Evolutionary conservation across 306 rosid species (phyloP).

Genomic region (Citrullus colocynthis): DNA sequence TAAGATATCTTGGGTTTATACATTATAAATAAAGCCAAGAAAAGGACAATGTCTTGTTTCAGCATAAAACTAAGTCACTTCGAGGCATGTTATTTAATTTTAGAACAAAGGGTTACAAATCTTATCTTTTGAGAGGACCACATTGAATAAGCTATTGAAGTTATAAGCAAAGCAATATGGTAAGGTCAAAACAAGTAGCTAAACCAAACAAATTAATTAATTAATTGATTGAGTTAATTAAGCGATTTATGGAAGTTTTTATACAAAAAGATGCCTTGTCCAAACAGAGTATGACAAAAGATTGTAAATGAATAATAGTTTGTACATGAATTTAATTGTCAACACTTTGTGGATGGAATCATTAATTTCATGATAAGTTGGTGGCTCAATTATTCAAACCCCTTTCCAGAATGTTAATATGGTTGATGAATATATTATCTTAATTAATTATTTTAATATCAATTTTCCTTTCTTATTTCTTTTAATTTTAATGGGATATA

Average conservation of each 20-base stretch:
- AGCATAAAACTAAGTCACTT: neutral
- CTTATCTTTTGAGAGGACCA: neutral
- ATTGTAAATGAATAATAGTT: neutral
- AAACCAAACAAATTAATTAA: slow-evolving; percentile 4
- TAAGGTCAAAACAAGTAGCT: neutral
- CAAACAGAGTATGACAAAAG: slow-evolving; percentile 22
- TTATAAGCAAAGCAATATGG: neutral
- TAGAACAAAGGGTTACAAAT: neutral
- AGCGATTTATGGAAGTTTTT: neutral
- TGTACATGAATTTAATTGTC: neutral
- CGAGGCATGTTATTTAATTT: neutral
- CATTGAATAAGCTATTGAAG: neutral
- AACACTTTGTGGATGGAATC: neutral
- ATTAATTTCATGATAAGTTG: neutral
- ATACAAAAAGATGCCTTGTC: slow-evolving; percentile 14
- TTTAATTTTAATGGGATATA: neutral
- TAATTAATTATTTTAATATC: neutral
- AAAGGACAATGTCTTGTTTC: neutral
- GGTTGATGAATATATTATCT: neutral
- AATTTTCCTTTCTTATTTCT: neutral
- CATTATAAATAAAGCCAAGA: neutral
- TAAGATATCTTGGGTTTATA: too few relatives aligned
- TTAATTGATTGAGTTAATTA: neutral
- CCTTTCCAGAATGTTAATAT: neutral
- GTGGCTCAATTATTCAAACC: neutral